Evolutionary conservation across 768 basidiomycete species (phyloP), one percentile per base, ranked within the genome.

Genomic region (Crucibulum laeve): DNA sequence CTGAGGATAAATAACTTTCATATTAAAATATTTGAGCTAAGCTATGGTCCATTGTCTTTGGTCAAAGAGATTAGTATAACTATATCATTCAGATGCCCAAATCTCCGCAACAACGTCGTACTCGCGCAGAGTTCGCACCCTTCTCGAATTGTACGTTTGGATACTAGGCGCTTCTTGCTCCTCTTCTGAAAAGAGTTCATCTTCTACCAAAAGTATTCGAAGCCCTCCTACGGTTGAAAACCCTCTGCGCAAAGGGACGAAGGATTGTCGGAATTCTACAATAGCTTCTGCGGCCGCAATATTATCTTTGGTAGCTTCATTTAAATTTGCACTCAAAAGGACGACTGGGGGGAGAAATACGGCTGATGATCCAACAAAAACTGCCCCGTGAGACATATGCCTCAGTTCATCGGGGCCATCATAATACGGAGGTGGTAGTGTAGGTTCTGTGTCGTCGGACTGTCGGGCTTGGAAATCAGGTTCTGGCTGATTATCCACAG

Each of bases 21-120:
- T 21, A n/a, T n/a, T n/a, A n/a, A n/a, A n/a, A n/a, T n/a, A n/a
- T n/a, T n/a, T n/a, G n/a, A n/a, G n/a, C n/a, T n/a, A n/a, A n/a
- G n/a, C n/a, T n/a, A n/a, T n/a, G n/a, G n/a, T n/a, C n/a, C n/a
- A n/a, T n/a, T n/a, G n/a, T n/a, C n/a, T n/a, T n/a, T n/a, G n/a
- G n/a, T n/a, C n/a, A n/a, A n/a, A n/a, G n/a, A n/a, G n/a, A n/a
- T n/a, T n/a, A n/a, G n/a, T 8, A 3, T 25, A 19, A 8, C n/a
- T n/a, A 14, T 24, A 30, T 44, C 37, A 53, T 11, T 46, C 36
- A 7, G 62, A 57, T 30, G 88, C 77, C 84, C 83, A 87, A 24
- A 87, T 60, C 60, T 91, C 89, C 7, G 73, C 79, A 34, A 91
- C 63, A 5, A 83, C 70, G 48, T 82, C 82, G 71, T 85, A 82